phyloP scores from a whole-genome alignment of 441 rosid genomes.

The Populus trichocarpa region DNA sequence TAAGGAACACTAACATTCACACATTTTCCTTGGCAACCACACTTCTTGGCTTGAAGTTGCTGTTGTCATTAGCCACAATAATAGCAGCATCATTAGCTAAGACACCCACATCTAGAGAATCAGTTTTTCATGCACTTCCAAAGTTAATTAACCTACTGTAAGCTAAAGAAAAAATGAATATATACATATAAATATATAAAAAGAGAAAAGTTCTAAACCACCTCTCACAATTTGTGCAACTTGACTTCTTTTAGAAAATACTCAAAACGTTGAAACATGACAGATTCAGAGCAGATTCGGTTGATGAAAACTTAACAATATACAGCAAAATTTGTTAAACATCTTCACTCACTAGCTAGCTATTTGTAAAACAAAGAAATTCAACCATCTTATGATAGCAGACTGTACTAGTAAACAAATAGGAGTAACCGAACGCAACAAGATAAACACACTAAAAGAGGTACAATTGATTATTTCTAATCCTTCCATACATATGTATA shows the following conservation, averaged over 20 bases:
- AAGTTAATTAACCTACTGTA: neutral
- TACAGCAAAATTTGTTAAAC: neutral
- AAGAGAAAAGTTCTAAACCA: neutral
- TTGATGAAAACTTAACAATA: neutral
- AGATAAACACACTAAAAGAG: neutral
- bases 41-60: neutral
- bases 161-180: neutral
- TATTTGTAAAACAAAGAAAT: neutral
- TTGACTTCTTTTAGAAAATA: neutral
- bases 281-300: neutral
- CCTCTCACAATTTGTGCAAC: neutral
- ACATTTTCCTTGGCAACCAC: neutral
- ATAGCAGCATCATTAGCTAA: neutral
- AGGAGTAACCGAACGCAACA: neutral
- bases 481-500: neutral
- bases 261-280: neutral
- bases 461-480: neutral
- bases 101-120: neutral
- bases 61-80: neutral
- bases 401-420: neutral
- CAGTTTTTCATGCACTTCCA: neutral
- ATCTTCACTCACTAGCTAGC: neutral
- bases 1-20: neutral
- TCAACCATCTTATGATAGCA: neutral
- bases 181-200: no score